Percentiles rank a stretch among this genome's conserved stretches.
Evolutionary conservation across 768 basidiomycete species (phyloP).

Genomic region (Psilocybe sp.): DNA sequence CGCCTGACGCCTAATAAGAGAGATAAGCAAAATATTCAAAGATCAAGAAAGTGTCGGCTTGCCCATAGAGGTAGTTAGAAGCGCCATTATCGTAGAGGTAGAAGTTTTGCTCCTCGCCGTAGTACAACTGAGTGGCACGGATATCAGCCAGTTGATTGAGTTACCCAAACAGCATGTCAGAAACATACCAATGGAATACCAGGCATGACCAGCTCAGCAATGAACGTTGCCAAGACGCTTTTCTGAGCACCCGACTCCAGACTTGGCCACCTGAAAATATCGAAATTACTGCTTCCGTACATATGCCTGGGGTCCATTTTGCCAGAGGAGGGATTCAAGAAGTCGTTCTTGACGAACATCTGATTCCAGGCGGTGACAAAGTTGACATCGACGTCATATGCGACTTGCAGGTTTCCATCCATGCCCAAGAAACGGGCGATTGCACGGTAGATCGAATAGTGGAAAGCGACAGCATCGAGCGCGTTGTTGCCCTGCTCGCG

Average conservation of each 20-base stretch:
- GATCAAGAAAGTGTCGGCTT: constrained; percentile 17
- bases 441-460: constrained; percentile 90
- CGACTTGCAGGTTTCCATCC: constrained; percentile 92
- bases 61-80: constrained; percentile 90
- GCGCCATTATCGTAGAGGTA: constrained; percentile 89
- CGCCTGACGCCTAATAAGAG: constrained; percentile 71
- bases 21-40: not conserved
- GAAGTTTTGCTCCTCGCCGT: constrained; percentile 91
- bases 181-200: constrained; percentile 72
- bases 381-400: constrained; percentile 79
- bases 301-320: constrained; percentile 80
- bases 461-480: constrained; percentile 84
- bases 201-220: constrained; percentile 80
- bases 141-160: constrained; percentile 4
- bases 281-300: constrained; percentile 93
- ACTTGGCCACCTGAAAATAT: constrained; percentile 92
- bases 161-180: not conserved
- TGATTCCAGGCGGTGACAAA: constrained; percentile 90
- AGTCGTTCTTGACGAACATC: constrained; percentile 87
- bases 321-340: constrained; percentile 69
- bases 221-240: constrained; percentile 74
- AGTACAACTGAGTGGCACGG: constrained; percentile 54
- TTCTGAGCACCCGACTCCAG: constrained; percentile 80
- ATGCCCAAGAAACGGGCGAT: constrained; percentile 88
- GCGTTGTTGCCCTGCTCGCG: constrained; percentile 58